Percentiles rank a stretch among this genome's conserved stretches.
phyloP scores from a whole-genome alignment of 306 rosid species.

The Medicago arabica region DNA sequence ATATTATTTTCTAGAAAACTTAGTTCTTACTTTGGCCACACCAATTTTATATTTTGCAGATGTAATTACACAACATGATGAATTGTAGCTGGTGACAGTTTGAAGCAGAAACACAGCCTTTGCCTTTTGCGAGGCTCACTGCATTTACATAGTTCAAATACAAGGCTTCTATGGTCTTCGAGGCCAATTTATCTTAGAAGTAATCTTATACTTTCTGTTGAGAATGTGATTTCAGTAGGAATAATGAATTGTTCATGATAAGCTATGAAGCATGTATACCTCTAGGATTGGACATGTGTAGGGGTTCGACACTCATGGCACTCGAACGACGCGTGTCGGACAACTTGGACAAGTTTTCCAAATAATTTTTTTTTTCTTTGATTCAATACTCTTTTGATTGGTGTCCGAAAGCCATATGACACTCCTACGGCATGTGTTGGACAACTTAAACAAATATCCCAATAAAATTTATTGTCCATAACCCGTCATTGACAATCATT shows the following conservation, averaged over 20 bases:
- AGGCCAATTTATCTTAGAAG: not conserved
- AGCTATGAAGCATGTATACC: too few relatives aligned
- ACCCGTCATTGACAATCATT: too few relatives aligned
- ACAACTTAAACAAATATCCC: too few relatives aligned
- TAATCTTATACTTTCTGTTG: not conserved
- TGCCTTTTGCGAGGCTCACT: slow-evolving; percentile 1
- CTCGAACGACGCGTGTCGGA: too few relatives aligned
- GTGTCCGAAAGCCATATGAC: too few relatives aligned
- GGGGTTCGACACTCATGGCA: too few relatives aligned
- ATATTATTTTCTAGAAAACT: slow-evolving; percentile 9
- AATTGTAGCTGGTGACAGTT: slow-evolving; percentile 57
- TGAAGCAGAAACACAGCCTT: slow-evolving; percentile 15
- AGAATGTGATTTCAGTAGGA: not conserved
- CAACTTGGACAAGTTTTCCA: too few relatives aligned
- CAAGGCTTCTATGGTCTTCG: not conserved
- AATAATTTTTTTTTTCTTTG: too few relatives aligned
- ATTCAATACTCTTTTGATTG: too few relatives aligned
- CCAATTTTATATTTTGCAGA: slow-evolving; percentile 54
- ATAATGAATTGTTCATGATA: not conserved
- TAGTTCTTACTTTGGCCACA: slow-evolving; percentile 19
- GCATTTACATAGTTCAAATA: not conserved
- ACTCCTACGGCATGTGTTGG: too few relatives aligned
- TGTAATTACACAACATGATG: slow-evolving; percentile 64
- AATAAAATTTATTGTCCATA: too few relatives aligned
- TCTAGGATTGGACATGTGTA: too few relatives aligned